phyloP scores from a whole-genome alignment of 495 filamentous ascomycete genomes.

The Neurospora africana region DNA sequence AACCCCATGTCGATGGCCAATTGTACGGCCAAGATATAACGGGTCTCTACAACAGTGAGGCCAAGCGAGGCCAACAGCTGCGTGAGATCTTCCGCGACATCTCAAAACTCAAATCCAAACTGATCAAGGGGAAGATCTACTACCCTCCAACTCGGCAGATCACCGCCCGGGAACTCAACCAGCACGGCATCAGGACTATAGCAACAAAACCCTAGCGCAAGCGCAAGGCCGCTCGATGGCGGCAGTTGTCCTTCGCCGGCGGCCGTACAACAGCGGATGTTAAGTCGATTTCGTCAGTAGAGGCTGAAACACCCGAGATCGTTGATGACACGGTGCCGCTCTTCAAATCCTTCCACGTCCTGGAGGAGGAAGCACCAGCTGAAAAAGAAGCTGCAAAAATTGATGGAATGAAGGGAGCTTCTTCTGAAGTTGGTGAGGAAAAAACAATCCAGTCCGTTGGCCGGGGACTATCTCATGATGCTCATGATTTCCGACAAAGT shows the following conservation, averaged over 20 bases:
- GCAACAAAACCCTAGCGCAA: background rate
- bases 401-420: constrained; percentile 13
- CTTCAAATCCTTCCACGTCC: too few species aligned
- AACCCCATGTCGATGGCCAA: background rate
- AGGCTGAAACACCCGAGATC: too few species aligned
- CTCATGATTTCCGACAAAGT: background rate
- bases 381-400: constrained; percentile 8
- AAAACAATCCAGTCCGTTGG: constrained; percentile 13
- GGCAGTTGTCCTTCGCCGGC: background rate
- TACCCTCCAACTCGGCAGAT: background rate
- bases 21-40: background rate
- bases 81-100: background rate
- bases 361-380: too few species aligned
- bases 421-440: constrained; percentile 25
- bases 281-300: too few species aligned
- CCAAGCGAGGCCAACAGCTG: background rate
- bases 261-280: too few species aligned
- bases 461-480: background rate
- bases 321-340: too few species aligned
- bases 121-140: background rate
- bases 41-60: background rate
- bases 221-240: background rate
- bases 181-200: background rate
- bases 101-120: background rate
- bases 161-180: background rate